Evolutionary conservation across 75 land plant species (phyloP).

Genomic region (Picea sitchensis): DNA sequence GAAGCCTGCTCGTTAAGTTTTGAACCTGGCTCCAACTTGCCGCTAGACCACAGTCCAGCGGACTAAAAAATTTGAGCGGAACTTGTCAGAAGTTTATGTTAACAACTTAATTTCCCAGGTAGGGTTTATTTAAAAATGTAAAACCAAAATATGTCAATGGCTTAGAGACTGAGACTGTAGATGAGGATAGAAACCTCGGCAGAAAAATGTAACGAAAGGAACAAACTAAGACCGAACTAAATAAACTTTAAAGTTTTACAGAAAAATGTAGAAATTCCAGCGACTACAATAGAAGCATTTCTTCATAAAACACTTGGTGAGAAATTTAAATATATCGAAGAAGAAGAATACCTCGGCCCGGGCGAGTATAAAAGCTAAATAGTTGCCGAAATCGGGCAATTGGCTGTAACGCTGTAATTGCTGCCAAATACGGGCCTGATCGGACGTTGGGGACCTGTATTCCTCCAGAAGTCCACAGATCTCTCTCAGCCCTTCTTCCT

Average conservation of each 20-base stretch:
- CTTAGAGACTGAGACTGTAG: neutral
- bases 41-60: no score
- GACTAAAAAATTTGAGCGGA: no score
- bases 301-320: neutral
- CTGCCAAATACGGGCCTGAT: conserved; percentile 81
- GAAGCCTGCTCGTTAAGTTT: no score
- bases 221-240: neutral
- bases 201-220: neutral
- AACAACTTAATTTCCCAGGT: neutral
- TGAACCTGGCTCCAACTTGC: no score
- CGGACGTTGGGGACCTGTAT: conserved; percentile 62
- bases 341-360: conserved; percentile 58
- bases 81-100: neutral
- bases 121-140: neutral
- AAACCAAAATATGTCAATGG: neutral
- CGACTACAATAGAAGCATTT: neutral
- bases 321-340: neutral
- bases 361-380: conserved; percentile 85
- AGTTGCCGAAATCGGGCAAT: conserved; percentile 95
- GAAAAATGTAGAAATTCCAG: neutral
- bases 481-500: conserved; percentile 78
- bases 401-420: conserved; percentile 83
- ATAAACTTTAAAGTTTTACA: neutral
- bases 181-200: neutral
- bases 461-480: conserved; percentile 84